phyloP scores from a whole-genome alignment of 2,329 filamentous ascomycete species.

The Phaeosphaeria sp. region DNA sequence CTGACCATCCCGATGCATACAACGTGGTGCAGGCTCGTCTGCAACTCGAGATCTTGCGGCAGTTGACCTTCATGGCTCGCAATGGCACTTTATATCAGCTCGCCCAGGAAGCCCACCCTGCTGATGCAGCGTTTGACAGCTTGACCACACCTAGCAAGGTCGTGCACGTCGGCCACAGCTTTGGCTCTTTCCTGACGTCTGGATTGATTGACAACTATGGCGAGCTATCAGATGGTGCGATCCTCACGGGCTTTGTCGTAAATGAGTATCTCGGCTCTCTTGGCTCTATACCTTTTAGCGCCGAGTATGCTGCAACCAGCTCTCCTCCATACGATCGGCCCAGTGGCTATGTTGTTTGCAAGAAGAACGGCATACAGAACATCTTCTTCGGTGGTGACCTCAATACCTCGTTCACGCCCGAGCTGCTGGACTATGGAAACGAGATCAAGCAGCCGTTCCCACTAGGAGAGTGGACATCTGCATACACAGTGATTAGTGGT shows the following conservation, averaged over 20 bases:
- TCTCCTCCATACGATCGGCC: conserved; percentile 17
- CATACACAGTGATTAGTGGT: conserved; percentile 20
- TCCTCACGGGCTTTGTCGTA: conserved; percentile 49
- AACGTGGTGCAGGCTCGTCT: conserved; percentile 48
- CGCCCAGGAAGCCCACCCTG: conserved; percentile 17
- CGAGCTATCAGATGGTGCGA: conserved; percentile 46
- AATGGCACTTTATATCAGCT: conserved; percentile 36
- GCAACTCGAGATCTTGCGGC: conserved; percentile 48
- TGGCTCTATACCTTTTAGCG: conserved; percentile 20
- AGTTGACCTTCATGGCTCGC: conserved; percentile 47
- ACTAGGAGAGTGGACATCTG: conserved; percentile 34
- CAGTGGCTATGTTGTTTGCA: conserved; percentile 29
- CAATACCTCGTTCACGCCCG: conserved; percentile 33
- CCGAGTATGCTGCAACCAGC: conserved; percentile 17
- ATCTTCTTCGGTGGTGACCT: conserved; percentile 39
- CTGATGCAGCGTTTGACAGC: conserved; percentile 16
- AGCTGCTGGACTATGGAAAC: conserved; percentile 26
- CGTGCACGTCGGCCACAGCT: conserved; percentile 48
- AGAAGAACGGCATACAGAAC: conserved; percentile 41
- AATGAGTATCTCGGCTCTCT: conserved; percentile 19
- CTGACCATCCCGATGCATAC: conserved; percentile 50
- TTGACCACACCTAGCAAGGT: conserved; percentile 40
- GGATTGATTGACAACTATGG: conserved; percentile 42
- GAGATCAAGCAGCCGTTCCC: conserved; percentile 44
- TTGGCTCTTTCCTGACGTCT: conserved; percentile 44